A percentile compares a stretch with the other conserved stretches of the same genome.
Conservation (phyloP, 2,329 filamentous ascomycete species). For the Aspergillus intermedius region DNA sequence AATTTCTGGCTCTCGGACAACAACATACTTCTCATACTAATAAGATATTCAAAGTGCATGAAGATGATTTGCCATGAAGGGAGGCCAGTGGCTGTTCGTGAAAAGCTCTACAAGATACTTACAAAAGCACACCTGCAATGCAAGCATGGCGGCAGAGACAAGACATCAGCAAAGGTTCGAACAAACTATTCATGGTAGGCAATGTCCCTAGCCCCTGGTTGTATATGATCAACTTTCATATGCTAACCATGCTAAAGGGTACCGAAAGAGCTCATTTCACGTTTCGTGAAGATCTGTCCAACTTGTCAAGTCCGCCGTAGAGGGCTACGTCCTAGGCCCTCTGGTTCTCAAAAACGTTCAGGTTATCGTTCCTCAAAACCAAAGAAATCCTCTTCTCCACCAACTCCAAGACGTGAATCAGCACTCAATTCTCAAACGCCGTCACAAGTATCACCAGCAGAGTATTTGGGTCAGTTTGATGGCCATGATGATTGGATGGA, state of each 20-base stretch:
- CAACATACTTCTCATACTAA: constrained; percentile 2
- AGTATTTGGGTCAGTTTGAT: constrained; percentile 23
- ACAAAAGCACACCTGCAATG: constrained; percentile 46
- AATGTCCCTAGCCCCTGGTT: neutral
- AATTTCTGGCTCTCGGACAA: too few relatives aligned
- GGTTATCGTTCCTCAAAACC: constrained; percentile 26
- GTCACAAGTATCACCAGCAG: constrained; percentile 22
- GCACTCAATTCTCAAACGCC: constrained; percentile 20
- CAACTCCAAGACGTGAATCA: constrained; percentile 31
- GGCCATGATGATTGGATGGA: constrained; percentile 25
- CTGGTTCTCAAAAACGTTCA: constrained; percentile 35
- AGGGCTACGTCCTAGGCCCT: constrained; percentile 35
- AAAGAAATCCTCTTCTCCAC: constrained; percentile 29
- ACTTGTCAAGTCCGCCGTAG: constrained; percentile 44
- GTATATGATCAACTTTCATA: neutral
- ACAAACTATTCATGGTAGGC: constrained; percentile 46
- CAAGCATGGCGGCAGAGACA: constrained; percentile 47
- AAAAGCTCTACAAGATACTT: constrained; percentile 47
- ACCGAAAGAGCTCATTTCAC: constrained; percentile 47
- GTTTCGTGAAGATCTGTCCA: constrained; percentile 47
- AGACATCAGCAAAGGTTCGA: constrained; percentile 47
- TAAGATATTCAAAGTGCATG: constrained; percentile 20
- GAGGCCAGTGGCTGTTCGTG: constrained; percentile 48
- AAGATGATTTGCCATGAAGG: constrained; percentile 46
- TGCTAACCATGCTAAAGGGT: constrained; percentile 32